Conservation (phyloP, 1,284 basidiomycete genomes). For the Retiboletus fuscus region DNA sequence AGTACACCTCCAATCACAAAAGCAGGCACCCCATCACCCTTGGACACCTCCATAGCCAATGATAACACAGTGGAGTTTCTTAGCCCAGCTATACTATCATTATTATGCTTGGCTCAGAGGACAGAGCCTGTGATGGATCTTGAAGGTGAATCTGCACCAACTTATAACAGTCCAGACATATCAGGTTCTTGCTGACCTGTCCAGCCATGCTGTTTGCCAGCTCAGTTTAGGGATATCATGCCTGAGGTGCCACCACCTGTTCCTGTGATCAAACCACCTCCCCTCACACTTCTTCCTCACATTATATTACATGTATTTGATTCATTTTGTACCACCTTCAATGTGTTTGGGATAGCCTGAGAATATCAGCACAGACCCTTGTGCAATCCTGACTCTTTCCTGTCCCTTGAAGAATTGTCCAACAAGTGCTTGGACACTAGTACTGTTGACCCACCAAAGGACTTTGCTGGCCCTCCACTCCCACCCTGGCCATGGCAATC, state of each 20-base stretch:
- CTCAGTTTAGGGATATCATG: not conserved
- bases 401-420: not conserved
- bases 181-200: not conserved
- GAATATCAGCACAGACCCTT: not conserved
- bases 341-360: not conserved
- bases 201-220: not conserved
- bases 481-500: constrained; percentile 24
- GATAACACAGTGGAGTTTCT: no score
- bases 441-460: no score
- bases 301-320: constrained; percentile 10
- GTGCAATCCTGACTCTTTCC: constrained; percentile 3
- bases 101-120: no score
- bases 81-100: no score
- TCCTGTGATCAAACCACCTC: no score
- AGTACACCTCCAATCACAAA: not conserved
- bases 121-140: not conserved
- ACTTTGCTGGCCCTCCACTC: no score
- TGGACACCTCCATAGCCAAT: no score
- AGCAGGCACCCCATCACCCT: no score
- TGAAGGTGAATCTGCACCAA: not conserved
- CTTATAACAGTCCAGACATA: not conserved
- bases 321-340: not conserved
- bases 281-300: not conserved
- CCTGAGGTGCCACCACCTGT: no score
- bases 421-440: not conserved